A percentile compares a stretch with the other conserved stretches of the same genome.
phyloP scores from a whole-genome alignment of 345 rosid genomes.

The Melaleuca quinquenervia region DNA sequence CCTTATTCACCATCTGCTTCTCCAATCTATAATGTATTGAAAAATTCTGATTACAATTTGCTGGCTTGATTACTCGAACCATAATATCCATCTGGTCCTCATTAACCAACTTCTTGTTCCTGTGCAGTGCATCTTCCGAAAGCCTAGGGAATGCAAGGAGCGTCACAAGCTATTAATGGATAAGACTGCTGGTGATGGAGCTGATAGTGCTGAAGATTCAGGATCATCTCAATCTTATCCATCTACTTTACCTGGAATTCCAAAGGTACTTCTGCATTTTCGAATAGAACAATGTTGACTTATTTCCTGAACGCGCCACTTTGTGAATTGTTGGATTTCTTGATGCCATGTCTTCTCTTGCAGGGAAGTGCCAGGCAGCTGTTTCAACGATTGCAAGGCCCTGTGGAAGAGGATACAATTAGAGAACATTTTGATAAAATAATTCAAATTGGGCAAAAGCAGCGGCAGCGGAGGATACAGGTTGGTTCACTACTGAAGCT shows the following conservation, averaged over 20 bases:
- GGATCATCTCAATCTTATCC: conserved; percentile 98
- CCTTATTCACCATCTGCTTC: not conserved
- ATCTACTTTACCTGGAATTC: conserved; percentile 98
- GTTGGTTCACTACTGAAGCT: conserved; percentile 20
- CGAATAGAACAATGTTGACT: not conserved
- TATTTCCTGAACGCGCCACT: not conserved
- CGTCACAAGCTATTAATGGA: conserved; percentile 93
- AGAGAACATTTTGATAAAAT: conserved; percentile 97
- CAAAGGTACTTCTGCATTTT: conserved; percentile 43
- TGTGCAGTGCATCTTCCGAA: conserved; percentile 82
- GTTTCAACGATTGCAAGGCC: conserved; percentile 95
- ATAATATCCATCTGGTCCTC: not conserved
- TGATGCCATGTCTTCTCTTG: conserved; percentile 11
- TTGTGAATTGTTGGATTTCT: not conserved
- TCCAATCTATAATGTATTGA: not conserved
- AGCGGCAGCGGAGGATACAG: conserved; percentile 55
- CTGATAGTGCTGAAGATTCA: conserved; percentile 98
- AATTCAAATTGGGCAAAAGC: conserved; percentile 68
- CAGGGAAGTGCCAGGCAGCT: conserved; percentile 99
- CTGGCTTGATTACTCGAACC: not conserved
- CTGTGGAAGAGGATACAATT: conserved; percentile 89
- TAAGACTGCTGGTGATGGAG: conserved; percentile 80
- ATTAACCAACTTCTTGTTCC: not conserved
- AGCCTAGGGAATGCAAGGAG: conserved; percentile 89
- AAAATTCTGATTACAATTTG: not conserved